Conservation (phyloP, 768 basidiomycete species). For the Russula abietina region DNA sequence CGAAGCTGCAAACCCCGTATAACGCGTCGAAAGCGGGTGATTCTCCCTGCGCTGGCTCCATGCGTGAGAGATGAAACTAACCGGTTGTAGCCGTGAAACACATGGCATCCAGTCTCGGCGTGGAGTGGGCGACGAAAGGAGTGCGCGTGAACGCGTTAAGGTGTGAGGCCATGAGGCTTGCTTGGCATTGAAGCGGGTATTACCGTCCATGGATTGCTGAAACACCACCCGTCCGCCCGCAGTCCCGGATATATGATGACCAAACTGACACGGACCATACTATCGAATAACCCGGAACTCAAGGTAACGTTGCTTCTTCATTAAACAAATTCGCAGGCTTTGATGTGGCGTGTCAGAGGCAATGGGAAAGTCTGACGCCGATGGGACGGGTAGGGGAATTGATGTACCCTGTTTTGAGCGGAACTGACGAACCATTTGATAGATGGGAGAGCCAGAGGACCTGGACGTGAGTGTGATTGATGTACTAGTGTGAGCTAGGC, state of each 20-base stretch:
- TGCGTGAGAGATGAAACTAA: conserved; percentile 8
- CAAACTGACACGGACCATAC: conserved; percentile 76
- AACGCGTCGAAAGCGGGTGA: conserved; percentile 90
- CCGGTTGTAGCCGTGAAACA: conserved; percentile 71
- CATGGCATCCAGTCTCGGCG: conserved; percentile 86
- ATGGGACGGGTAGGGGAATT: conserved; percentile 65
- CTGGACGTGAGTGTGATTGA: conserved; percentile 58
- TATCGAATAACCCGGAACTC: conserved; percentile 67
- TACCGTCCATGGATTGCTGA: conserved; percentile 15
- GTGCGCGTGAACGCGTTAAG: conserved; percentile 82
- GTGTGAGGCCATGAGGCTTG: conserved; percentile 31
- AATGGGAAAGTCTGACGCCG: conserved; percentile 80
- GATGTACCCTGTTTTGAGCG: neutral
- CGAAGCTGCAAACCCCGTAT: conserved; percentile 84
- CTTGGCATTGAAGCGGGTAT: neutral
- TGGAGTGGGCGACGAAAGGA: conserved; percentile 91
- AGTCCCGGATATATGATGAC: conserved; percentile 96
- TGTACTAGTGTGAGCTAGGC: conserved; percentile 5
- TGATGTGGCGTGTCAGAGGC: conserved; percentile 45
- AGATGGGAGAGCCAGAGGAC: conserved; percentile 94
- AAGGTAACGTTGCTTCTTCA: conserved; percentile 44
- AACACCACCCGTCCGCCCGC: neutral
- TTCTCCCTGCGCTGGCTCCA: conserved; percentile 18
- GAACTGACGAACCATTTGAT: conserved; percentile 18
- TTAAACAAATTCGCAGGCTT: conserved; percentile 2